Evolutionary conservation across 23 red algal species (phyloP).

Genomic region (Gracilaria caudata): DNA sequence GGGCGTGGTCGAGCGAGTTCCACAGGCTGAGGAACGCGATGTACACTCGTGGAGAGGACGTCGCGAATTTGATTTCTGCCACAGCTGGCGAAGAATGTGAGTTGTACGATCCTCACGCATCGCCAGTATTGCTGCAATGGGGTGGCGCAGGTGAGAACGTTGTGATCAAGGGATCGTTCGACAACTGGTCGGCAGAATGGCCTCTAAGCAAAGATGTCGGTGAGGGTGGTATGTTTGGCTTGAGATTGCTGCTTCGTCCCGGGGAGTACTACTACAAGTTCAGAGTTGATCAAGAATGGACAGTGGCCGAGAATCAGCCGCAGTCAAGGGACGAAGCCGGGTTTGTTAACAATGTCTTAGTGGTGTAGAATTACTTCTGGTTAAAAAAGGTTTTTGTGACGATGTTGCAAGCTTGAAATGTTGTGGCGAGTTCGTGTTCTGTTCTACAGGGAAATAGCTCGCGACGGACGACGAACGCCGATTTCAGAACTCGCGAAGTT

Average conservation of each 20-base stretch:
- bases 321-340: constrained; percentile 60
- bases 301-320: constrained; percentile 67
- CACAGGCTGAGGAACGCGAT: constrained; percentile 89
- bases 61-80: constrained; percentile 53
- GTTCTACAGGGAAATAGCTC: no score
- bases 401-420: no score
- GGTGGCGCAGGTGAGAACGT: constrained; percentile 52
- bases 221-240: constrained; percentile 35
- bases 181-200: constrained; percentile 91
- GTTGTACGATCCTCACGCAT: constrained; percentile 50
- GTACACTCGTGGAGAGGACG: constrained; percentile 65
- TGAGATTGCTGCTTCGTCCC: constrained; percentile 76
- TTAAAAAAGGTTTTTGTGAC: constrained; percentile 11
- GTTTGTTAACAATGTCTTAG: constrained; percentile 89
- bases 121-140: constrained; percentile 73
- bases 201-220: constrained; percentile 56
- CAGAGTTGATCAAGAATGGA: constrained; percentile 88
- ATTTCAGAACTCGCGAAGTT: no score
- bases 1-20: constrained; percentile 96
- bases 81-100: constrained; percentile 57
- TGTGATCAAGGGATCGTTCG: constrained; percentile 95
- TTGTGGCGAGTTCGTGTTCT: no score
- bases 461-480: no score
- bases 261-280: constrained; percentile 85
- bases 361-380: constrained; percentile 29